Base-by-base conservation (phyloP, 768 basidiomycete genomes). In the Naganishia onofrii region DNA sequence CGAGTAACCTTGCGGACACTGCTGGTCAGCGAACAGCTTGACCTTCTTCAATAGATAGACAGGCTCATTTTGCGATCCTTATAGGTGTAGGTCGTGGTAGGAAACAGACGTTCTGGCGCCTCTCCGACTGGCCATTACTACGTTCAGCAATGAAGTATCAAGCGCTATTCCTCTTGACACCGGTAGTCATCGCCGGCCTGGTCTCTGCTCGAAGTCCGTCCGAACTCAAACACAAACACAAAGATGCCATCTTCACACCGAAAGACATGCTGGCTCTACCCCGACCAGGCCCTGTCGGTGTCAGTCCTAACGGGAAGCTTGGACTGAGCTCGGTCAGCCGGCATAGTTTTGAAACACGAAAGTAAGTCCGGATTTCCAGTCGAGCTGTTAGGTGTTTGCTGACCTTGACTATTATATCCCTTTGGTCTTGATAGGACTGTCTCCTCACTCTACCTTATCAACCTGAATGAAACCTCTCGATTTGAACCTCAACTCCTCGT, bases 211-310 rank as follows among this genome's bases (percentile, higher is more conserved):
- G 57, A 38, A 58, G 3, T n/a, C 57, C 34, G 28, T 21, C 31
- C 31, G 57, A 58, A 9, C 32, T 58, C 57, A 58, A 46, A 4
- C 42, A 8, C 9, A 65, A 65, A 54, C 65, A 66, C 48, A 51
- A 53, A 23, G 29, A 69, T 46, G 44, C 26, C 31, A 51, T 69
- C 56, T 72, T 77, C 65, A 74, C 75, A 2, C 74, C 76, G 0
- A 66, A 75, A 58, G 77, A 80, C 56, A 76, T 80, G 77, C 70
- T 80, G 9, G 42, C 74, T 0, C 70, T 78, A 2, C 69, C 72
- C 19, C 68, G 72, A 34, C 60, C 72, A 1, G 51, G 54, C 5
- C 38, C 60, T 23, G 54, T 63, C 0, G 54, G 67, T 29, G 60
- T 66, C 42, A 66, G 53, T 64, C 69, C 68, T 21, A 29, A 55